Conservation (phyloP, 2,329 filamentous ascomycete species). For the Talaromyces marneffei region DNA sequence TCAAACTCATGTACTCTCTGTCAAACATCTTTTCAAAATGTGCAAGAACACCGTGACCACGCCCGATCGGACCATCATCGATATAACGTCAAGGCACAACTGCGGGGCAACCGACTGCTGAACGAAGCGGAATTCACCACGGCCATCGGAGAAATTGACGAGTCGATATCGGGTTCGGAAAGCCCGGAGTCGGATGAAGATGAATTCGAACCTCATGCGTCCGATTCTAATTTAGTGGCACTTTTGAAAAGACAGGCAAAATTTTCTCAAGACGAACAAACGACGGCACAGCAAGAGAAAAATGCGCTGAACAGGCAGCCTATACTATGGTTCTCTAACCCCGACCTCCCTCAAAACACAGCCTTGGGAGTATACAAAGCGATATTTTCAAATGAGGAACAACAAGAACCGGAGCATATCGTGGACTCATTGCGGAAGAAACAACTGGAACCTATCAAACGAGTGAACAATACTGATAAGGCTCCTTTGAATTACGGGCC, state of each 20-base stretch:
- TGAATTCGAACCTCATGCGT: conserved; percentile 42
- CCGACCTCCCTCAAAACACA: conserved; percentile 66
- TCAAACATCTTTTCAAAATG: conserved; percentile 60
- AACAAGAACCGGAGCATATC: conserved; percentile 57
- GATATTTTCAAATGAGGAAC: conserved; percentile 68
- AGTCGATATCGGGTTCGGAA: conserved; percentile 79
- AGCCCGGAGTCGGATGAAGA: conserved; percentile 66
- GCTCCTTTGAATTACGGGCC: conserved; percentile 50
- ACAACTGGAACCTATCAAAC: conserved; percentile 60
- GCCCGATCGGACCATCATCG: conserved; percentile 84
- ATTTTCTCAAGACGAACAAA: conserved; percentile 36
- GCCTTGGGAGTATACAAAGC: conserved; percentile 82
- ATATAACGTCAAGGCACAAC: conserved; percentile 90
- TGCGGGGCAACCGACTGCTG: conserved; percentile 66
- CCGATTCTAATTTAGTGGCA: conserved; percentile 57
- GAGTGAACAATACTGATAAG: conserved; percentile 26
- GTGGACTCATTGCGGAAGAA: conserved; percentile 67
- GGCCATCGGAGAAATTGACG: conserved; percentile 76
- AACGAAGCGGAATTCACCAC: conserved; percentile 80
- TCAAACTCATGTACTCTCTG: conserved; percentile 80
- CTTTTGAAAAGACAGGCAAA: conserved; percentile 37
- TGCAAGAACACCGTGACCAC: conserved; percentile 79
- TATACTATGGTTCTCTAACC: conserved; percentile 77
- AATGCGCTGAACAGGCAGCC: conserved; percentile 62
- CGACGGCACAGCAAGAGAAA: conserved; percentile 43